These are phyloP conservation scores for Xylariaceae sp. DNA, from an alignment of 2,329 filamentous ascomycete species.

Conservation along the genomic window DNA sequence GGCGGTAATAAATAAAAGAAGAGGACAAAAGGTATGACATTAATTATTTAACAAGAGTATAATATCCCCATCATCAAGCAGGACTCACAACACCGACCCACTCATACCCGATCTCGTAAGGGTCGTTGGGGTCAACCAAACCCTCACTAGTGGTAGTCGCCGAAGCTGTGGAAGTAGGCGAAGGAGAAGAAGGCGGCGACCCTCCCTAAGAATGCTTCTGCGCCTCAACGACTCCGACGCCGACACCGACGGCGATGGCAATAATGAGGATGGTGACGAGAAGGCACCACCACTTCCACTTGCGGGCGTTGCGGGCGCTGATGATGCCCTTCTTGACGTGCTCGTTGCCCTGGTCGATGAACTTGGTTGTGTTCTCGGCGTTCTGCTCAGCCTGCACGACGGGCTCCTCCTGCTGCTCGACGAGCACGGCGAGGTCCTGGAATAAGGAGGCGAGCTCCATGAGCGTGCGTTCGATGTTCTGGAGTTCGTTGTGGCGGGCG, in stretches of 20 bases:
- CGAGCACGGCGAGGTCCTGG: slow-evolving; percentile 68
- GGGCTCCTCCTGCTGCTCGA: slow-evolving; percentile 66
- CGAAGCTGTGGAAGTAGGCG: too few relatives aligned
- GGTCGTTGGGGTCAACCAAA: too few relatives aligned
- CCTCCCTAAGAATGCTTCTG: slow-evolving; percentile 5
- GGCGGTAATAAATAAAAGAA: not conserved
- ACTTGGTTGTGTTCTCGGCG: slow-evolving; percentile 60
- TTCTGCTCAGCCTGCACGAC: slow-evolving; percentile 61
- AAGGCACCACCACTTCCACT: slow-evolving; percentile 79
- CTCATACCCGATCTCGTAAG: too few relatives aligned
- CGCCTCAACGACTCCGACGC: slow-evolving; percentile 23
- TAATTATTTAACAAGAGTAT: not conserved
- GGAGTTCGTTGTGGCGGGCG: slow-evolving; percentile 77
- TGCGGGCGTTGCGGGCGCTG: slow-evolving; percentile 62
- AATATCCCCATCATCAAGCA: not conserved
- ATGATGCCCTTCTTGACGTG: slow-evolving; percentile 66
- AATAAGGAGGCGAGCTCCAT: slow-evolving; percentile 67
- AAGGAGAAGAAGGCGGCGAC: too few relatives aligned
- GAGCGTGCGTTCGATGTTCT: slow-evolving; percentile 74
- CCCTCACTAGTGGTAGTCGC: too few relatives aligned
- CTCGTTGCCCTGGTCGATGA: slow-evolving; percentile 65
- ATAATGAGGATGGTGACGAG: slow-evolving; percentile 58
- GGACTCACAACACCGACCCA: too few relatives aligned
- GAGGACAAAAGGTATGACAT: not conserved
- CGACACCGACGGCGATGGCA: slow-evolving; percentile 51